Percentiles rank a stretch among this genome's conserved stretches.
Conservation (phyloP, 1,284 basidiomycete species). For the Puccinia triticina region DNA sequence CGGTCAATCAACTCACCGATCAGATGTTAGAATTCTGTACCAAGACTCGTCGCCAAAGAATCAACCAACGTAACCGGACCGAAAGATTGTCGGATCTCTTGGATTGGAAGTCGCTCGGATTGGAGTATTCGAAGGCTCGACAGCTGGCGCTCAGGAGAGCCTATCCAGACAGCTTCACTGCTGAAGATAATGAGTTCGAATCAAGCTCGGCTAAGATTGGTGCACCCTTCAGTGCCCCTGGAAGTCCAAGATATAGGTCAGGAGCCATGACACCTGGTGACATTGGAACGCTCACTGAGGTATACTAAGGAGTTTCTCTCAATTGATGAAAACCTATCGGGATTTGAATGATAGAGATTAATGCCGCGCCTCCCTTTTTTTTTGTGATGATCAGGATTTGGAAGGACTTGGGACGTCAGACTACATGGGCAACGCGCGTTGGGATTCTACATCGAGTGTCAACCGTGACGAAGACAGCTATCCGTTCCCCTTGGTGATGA, state of each 20-base stretch:
- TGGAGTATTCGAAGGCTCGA: constrained; percentile 94
- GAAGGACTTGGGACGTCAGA: constrained; percentile 81
- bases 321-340: neutral
- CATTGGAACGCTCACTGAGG: constrained; percentile 73
- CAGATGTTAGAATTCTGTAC: constrained; percentile 77
- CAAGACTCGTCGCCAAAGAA: constrained; percentile 92
- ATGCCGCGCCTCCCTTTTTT: neutral
- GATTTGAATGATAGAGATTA: neutral
- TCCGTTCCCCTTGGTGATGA: constrained; percentile 66
- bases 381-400: constrained; percentile 66
- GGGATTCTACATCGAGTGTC: constrained; percentile 41
- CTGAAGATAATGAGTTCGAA: constrained; percentile 67
- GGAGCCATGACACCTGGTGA: constrained; percentile 86
- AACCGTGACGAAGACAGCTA: constrained; percentile 78
- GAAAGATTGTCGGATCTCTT: constrained; percentile 87
- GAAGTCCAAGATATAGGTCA: constrained; percentile 76
- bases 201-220: constrained; percentile 69
- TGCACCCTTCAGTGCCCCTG: constrained; percentile 77
- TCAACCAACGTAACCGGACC: constrained; percentile 97
- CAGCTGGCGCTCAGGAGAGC: constrained; percentile 82
- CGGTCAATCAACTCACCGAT: constrained; percentile 71
- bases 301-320: constrained; percentile 7
- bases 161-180: constrained; percentile 86
- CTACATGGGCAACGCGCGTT: constrained; percentile 72
- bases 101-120: constrained; percentile 97